Evolutionary conservation across 495 filamentous ascomycete species (phyloP), one percentile per base, ranked within the genome.

Genomic region (Podospora tetraspora): DNA sequence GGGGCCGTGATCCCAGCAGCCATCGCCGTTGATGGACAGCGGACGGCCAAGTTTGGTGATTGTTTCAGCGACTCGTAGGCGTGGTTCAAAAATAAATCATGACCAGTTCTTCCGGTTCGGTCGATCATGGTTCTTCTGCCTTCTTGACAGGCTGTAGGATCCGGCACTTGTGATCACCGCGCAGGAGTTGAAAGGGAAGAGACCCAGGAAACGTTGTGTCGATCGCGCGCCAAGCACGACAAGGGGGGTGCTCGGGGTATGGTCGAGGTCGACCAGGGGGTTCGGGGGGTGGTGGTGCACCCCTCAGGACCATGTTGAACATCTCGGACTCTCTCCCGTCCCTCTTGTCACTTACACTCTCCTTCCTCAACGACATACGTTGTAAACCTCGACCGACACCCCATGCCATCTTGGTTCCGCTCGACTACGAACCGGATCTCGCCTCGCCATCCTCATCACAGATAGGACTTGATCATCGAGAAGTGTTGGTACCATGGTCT

Each of bases 401-500:
- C 43, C 43, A 52, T 52, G 16, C 43, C 19, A 5, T 43, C 34
- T 16, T 43, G 13, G 13, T 43, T 43, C 9, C 1, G 16, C 25
- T 23, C 7, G 59, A n/a, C n/a, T n/a, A n/a, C n/a, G n/a, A n/a
- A n/a, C n/a, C n/a, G n/a, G n/a, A n/a, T n/a, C n/a, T n/a, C n/a
- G n/a, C n/a, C n/a, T n/a, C n/a, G n/a, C n/a, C n/a, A n/a, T n/a
- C n/a, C n/a, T n/a, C n/a, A n/a, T n/a, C n/a, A n/a, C n/a, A n/a
- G n/a, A n/a, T n/a, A n/a, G n/a, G 16, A n/a, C n/a, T 22, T 27
- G 61, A 32, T 12, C 27, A 21, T 21, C 25, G 19, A 2, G 8
- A 22, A 32, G 43, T 2, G 12, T n/a, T 16, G 25, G 16, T 3
- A 12, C 58, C 61, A 92, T 92, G 90, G 90, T 92, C 2, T 92